phyloP scores from a whole-genome alignment of 192 early-diverging fungal genomes.

The Irineochytrium annulatum region DNA sequence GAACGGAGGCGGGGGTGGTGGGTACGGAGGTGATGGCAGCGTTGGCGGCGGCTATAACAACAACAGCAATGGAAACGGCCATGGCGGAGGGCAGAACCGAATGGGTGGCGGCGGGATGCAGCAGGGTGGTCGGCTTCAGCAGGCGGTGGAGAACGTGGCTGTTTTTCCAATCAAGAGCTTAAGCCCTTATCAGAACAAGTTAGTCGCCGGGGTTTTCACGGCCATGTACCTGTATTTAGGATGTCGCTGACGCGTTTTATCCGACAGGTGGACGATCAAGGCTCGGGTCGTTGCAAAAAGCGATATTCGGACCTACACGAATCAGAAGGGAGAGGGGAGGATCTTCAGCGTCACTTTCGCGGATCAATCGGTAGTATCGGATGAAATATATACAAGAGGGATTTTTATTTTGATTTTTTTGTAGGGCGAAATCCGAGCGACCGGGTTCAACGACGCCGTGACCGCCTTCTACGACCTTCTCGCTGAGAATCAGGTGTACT shows the following conservation, averaged over 20 bases:
- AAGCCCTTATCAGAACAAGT: constrained; percentile 87
- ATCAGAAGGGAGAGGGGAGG: constrained; percentile 70
- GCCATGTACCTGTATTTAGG: background rate
- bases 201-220: no score
- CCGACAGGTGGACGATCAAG: constrained; percentile 85
- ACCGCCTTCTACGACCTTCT: constrained; percentile 73
- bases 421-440: constrained; percentile 92
- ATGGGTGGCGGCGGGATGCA: constrained; percentile 24
- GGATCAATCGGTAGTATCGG: constrained; percentile 72
- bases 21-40: no score
- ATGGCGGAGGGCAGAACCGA: constrained; percentile 12
- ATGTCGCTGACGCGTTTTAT: background rate
- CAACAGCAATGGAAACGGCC: constrained; percentile 32
- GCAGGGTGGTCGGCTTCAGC: constrained; percentile 11
- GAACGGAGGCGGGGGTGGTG: no score
- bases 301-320: constrained; percentile 76
- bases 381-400: no score
- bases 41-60: constrained; percentile 6
- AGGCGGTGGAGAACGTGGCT: constrained; percentile 21
- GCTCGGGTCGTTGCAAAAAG: constrained; percentile 85
- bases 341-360: constrained; percentile 85
- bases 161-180: constrained; percentile 67
- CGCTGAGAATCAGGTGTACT: constrained; percentile 73
- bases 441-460: constrained; percentile 87
- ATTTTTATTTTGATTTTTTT: constrained; percentile 22